These are phyloP conservation scores for Edaphochlamys debaryana DNA, from an alignment of 139 green algal species.

Conservation along the genomic window DNA sequence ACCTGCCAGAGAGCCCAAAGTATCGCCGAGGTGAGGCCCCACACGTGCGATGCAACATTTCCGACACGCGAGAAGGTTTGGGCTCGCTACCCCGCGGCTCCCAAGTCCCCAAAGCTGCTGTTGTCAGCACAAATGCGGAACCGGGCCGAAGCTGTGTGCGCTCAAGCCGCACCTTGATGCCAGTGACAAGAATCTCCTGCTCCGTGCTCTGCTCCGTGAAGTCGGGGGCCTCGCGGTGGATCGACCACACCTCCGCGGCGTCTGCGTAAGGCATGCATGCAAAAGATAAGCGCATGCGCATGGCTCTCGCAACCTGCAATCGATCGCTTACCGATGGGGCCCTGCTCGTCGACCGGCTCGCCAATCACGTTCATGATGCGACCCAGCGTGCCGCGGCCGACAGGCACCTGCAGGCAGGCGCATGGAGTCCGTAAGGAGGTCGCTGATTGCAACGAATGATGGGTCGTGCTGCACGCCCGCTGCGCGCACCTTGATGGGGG, in stretches of 20 bases:
- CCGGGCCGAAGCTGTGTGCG: no score
- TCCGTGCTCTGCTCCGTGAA: slow-evolving; percentile 97
- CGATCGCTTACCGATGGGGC: slow-evolving; percentile 84
- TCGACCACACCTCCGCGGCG: slow-evolving; percentile 82
- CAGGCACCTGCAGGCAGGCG: slow-evolving; percentile 82
- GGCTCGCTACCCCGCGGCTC: not conserved
- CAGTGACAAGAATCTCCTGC: slow-evolving; percentile 98
- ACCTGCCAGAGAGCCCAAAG: no score
- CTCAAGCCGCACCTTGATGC: slow-evolving; percentile 98
- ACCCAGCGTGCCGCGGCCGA: slow-evolving; percentile 95
- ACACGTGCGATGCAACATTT: no score
- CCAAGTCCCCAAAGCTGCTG: not conserved
- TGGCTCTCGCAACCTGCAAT: not conserved
- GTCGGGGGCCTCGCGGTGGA: slow-evolving; percentile 95
- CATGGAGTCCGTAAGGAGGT: no score
- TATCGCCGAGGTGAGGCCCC: no score
- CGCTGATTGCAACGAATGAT: no score
- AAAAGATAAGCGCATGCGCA: not conserved
- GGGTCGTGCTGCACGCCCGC: no score
- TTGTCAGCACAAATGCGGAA: no score
- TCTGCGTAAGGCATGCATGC: slow-evolving; percentile 83
- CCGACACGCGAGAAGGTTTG: not conserved
- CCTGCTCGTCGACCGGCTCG: slow-evolving; percentile 98
- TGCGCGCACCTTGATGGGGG: slow-evolving; percentile 90
- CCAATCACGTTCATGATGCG: slow-evolving; percentile 99